Conservation (phyloP, 768 basidiomycete genomes). For the Austroboletus eburneus region DNA sequence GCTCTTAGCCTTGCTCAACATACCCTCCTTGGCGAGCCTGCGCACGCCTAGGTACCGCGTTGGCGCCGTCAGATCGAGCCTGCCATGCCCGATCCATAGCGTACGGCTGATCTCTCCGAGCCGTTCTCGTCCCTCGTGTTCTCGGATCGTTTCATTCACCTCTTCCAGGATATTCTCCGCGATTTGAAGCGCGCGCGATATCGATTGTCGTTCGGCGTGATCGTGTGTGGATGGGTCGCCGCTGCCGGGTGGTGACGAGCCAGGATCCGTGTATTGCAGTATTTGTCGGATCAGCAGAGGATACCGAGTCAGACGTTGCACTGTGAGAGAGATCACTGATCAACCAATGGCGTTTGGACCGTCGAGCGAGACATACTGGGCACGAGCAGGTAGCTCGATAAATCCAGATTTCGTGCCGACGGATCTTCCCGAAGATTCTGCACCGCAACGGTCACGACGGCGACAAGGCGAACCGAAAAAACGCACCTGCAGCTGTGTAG, state of each 20-base stretch:
- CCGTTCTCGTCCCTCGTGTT: constrained; percentile 77
- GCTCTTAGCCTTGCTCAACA: constrained; percentile 77
- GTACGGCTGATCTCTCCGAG: constrained; percentile 69
- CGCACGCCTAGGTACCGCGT: constrained; percentile 84
- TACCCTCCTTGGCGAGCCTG: constrained; percentile 74
- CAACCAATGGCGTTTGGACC: too few species aligned
- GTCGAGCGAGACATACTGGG: constrained; percentile 57
- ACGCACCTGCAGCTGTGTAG: constrained; percentile 62
- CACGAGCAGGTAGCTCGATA: constrained; percentile 88
- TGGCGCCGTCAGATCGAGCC: constrained; percentile 86
- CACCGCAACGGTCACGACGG: background rate
- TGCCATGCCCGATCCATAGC: constrained; percentile 85
- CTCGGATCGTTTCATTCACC: constrained; percentile 88
- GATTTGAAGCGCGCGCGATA: constrained; percentile 52
- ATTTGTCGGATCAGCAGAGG: constrained; percentile 88
- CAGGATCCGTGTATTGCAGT: constrained; percentile 66
- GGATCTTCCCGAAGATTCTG: constrained; percentile 78
- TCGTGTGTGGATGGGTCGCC: constrained; percentile 13
- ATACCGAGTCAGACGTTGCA: constrained; percentile 95
- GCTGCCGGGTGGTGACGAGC: constrained; percentile 22
- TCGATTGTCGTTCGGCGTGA: constrained; percentile 49
- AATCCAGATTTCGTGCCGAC: constrained; percentile 71
- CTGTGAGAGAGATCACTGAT: constrained; percentile 33
- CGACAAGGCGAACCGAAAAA: constrained; percentile 5
- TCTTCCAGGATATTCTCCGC: constrained; percentile 70